Percentiles rank a stretch among this genome's conserved stretches.
phyloP scores from a whole-genome alignment of 2,329 filamentous ascomycete genomes.

The Paecilomyces formosus region DNA sequence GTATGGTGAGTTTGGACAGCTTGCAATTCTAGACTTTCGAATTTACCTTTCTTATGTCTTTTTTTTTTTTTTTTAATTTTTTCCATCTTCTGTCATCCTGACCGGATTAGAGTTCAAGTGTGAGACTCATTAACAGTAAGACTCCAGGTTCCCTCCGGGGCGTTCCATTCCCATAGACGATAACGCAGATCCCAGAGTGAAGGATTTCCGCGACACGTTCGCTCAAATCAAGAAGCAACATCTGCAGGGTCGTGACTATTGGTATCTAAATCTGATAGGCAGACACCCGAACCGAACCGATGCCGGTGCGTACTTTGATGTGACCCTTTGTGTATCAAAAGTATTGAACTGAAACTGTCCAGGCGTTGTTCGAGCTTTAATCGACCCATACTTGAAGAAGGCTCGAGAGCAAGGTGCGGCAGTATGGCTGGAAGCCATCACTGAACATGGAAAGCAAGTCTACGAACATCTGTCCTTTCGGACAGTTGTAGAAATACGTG shows the following conservation, averaged over 20 bases:
- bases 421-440: constrained; percentile 7
- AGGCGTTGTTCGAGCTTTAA: constrained; percentile 6
- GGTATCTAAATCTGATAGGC: constrained; percentile 6
- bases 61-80: no score
- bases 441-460: constrained; percentile 5
- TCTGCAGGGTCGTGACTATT: constrained; percentile 5
- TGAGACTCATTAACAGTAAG: neutral
- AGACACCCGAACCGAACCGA: constrained; percentile 6
- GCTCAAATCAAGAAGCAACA: constrained; percentile 4
- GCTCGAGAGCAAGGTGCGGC: constrained; percentile 2
- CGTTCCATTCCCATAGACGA: neutral
- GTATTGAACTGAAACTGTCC: neutral
- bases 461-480: constrained; percentile 7
- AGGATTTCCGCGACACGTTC: constrained; percentile 1
- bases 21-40: neutral
- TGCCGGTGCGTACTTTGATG: neutral
- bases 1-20: constrained; percentile 3
- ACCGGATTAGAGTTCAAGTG: no score
- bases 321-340: neutral
- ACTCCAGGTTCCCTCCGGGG: constrained; percentile 4
- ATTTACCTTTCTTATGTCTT: neutral
- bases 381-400: constrained; percentile 7
- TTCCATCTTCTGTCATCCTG: no score
- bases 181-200: constrained; percentile 1
- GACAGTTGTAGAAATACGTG: constrained; percentile 1